These are phyloP conservation scores for Neopestalotiopsis clavispora DNA, from an alignment of 2,329 filamentous ascomycete species.

Conservation along the genomic window DNA sequence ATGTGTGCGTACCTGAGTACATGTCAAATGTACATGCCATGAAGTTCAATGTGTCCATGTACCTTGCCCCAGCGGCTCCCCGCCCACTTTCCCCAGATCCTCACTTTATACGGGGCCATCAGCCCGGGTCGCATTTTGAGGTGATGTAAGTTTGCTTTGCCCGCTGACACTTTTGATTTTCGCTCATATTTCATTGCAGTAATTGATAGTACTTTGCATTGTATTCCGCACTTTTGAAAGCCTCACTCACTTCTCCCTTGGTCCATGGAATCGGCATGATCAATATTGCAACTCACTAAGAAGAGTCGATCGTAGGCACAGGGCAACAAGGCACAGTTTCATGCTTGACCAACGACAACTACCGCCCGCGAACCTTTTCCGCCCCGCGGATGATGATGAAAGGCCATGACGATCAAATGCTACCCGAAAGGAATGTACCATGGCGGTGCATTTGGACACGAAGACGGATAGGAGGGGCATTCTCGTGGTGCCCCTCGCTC, in stretches of 20 bases:
- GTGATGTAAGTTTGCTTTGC: background rate
- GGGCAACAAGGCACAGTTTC: no score
- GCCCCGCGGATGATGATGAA: background rate
- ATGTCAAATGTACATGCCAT: no score
- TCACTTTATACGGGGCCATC: slow-evolving; percentile 5
- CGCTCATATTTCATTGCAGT: background rate
- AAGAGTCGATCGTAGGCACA: no score
- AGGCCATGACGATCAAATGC: slow-evolving; percentile 3
- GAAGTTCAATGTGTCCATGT: no score
- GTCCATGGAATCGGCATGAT: no score
- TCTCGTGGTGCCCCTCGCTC: slow-evolving; percentile 8
- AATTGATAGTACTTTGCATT: background rate
- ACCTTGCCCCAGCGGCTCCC: background rate
- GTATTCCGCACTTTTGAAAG: background rate
- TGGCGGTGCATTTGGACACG: background rate
- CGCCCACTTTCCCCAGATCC: slow-evolving; percentile 15
- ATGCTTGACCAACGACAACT: no score
- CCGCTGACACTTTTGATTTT: background rate
- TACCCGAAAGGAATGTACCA: background rate
- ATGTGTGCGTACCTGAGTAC: no score
- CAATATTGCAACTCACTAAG: no score
- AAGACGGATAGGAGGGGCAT: slow-evolving; percentile 15
- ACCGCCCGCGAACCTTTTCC: background rate
- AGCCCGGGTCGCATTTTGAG: background rate
- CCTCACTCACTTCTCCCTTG: background rate